Evolutionary conservation across 2,329 filamentous ascomycete species (phyloP).

Genomic region (Chaetomium sp.): DNA sequence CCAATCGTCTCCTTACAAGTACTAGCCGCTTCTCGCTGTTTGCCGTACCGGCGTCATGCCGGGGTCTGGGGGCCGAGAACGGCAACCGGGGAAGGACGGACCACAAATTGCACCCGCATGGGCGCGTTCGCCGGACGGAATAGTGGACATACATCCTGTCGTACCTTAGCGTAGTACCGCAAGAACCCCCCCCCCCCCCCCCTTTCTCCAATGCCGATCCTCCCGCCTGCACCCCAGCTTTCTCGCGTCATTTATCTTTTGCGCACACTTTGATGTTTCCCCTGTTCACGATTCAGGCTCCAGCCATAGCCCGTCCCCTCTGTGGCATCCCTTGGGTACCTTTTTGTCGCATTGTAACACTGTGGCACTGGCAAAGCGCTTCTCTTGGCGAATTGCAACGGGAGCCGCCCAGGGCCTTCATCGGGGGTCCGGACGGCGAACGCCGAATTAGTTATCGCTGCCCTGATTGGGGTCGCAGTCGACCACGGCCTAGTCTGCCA

Average conservation of each 20-base stretch:
- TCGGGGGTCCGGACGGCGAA: too few relatives aligned
- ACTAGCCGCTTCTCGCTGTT: neutral
- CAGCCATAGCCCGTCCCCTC: neutral
- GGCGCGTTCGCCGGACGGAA: slow-evolving; percentile 13
- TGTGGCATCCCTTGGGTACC: too few relatives aligned
- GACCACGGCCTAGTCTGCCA: neutral
- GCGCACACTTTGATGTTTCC: slow-evolving; percentile 15
- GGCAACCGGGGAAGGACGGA: neutral
- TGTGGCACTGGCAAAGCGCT: too few relatives aligned
- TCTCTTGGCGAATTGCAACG: too few relatives aligned
- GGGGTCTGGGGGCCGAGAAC: neutral
- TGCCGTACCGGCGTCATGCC: slow-evolving; percentile 4
- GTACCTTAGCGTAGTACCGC: too few relatives aligned
- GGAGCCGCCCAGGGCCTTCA: too few relatives aligned
- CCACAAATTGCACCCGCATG: slow-evolving; percentile 19
- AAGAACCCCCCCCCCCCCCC: too few relatives aligned
- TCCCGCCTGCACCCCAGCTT: slow-evolving; percentile 14
- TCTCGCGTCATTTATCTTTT: slow-evolving; percentile 25
- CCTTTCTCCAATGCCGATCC: slow-evolving; percentile 16
- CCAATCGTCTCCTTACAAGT: neutral
- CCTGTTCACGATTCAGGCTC: neutral
- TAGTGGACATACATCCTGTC: too few relatives aligned
- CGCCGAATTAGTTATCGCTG: neutral
- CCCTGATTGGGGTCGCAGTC: slow-evolving; percentile 12
- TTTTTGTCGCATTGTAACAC: too few relatives aligned